phyloP scores from a whole-genome alignment of 305 asterid genomes.

The Fraxinus sp. region DNA sequence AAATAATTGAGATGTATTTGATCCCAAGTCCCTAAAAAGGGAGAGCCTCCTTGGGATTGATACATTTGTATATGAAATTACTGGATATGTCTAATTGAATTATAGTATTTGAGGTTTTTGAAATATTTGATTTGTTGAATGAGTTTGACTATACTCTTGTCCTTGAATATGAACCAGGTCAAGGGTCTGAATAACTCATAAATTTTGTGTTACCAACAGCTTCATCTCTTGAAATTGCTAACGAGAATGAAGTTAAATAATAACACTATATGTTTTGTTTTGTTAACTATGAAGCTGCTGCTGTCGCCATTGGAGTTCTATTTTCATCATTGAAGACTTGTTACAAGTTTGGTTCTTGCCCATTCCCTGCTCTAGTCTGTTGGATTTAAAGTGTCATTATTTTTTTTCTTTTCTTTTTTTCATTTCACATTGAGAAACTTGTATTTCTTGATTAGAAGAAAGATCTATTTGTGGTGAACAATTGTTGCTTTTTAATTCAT shows the following conservation, averaged over 20 bases:
- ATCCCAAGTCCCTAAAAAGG: neutral
- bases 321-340: neutral
- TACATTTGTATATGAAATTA: neutral
- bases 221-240: neutral
- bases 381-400: neutral
- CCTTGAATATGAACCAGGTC: neutral
- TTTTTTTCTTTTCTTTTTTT: too few relatives aligned
- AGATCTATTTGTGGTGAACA: too few relatives aligned
- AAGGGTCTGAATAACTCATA: neutral
- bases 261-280: neutral
- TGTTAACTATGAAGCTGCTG: neutral
- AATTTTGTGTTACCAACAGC: constrained; percentile 2
- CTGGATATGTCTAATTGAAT: neutral
- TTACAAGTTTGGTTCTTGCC: too few relatives aligned
- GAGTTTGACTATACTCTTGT: neutral
- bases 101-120: neutral
- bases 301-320: neutral
- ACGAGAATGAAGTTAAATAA: constrained; percentile 10
- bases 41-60: constrained; percentile 11
- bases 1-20: constrained; percentile 1
- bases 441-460: too few relatives aligned
- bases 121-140: neutral
- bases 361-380: neutral
- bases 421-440: neutral
- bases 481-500: too few relatives aligned